Conservation (phyloP, 2,329 filamentous ascomycete species). For the Nothopassalora personata region DNA sequence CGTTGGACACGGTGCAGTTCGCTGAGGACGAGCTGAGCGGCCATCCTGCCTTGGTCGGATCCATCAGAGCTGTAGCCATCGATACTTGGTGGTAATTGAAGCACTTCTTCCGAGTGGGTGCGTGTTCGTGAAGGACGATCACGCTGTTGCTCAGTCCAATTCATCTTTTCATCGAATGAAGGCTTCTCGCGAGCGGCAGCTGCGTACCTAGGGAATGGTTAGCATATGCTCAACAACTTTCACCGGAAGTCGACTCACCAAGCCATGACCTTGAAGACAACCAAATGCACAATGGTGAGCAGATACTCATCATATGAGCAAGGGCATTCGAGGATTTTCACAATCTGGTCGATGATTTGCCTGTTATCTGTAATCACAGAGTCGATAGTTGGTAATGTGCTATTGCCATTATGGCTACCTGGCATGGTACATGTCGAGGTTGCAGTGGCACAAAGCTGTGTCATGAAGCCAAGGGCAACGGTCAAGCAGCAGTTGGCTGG, state of each 20-base stretch:
- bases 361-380: conserved; percentile 28
- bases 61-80: conserved; percentile 17
- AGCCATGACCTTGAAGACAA: conserved; percentile 34
- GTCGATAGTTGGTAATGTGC: conserved; percentile 8
- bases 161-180: neutral
- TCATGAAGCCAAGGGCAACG: neutral
- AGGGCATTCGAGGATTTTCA: conserved; percentile 31
- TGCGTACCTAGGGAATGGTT: conserved; percentile 26
- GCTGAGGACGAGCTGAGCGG: conserved; percentile 34
- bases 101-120: neutral
- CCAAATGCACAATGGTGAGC: conserved; percentile 30
- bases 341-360: conserved; percentile 28
- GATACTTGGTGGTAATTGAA: neutral
- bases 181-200: conserved; percentile 18
- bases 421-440: neutral
- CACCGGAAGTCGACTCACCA: neutral
- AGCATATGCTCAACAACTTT: neutral
- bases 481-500: neutral
- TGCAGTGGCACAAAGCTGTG: neutral
- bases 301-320: conserved; percentile 34
- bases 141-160: neutral
- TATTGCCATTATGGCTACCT: neutral
- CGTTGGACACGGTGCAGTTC: conserved; percentile 34
- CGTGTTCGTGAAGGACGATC: neutral
- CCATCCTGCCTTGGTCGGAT: conserved; percentile 24